phyloP scores from a whole-genome alignment of 805 yeast species.

The Lachancea kluyveri region DNA sequence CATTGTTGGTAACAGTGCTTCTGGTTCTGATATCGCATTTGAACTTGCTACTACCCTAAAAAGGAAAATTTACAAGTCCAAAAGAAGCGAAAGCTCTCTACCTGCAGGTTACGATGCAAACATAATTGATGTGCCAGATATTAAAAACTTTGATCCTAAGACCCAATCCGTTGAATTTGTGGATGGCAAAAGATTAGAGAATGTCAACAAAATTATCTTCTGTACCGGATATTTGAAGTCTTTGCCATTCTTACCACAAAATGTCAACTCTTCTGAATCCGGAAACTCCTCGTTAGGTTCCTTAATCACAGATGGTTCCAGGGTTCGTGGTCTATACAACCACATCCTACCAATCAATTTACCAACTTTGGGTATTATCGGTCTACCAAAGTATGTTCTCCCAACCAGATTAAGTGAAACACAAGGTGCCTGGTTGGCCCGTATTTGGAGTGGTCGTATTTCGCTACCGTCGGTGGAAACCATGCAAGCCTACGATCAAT shows the following conservation, averaged over 20 bases:
- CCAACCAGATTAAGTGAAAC: constrained; percentile 53
- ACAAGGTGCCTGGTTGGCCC: constrained; percentile 58
- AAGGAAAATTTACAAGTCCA: constrained; percentile 41
- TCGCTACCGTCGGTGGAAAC: constrained; percentile 41
- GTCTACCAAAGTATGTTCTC: constrained; percentile 51
- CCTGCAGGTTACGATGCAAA: constrained; percentile 41
- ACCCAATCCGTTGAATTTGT: constrained; percentile 38
- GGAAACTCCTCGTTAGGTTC: constrained; percentile 22
- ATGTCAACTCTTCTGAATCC: constrained; percentile 11
- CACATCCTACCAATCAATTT: constrained; percentile 51
- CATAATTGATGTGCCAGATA: constrained; percentile 39
- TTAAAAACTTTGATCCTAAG: constrained; percentile 34
- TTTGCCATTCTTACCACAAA: constrained; percentile 50
- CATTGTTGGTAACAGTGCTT: constrained; percentile 71
- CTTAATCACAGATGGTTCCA: constrained; percentile 40
- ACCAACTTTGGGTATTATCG: constrained; percentile 58
- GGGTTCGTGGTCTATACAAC: constrained; percentile 48
- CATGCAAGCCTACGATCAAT: constrained; percentile 40
- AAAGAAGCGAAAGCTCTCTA: constrained; percentile 37
- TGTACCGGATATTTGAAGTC: constrained; percentile 73
- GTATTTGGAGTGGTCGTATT: constrained; percentile 53
- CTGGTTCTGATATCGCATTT: constrained; percentile 67
- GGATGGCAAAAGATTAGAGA: constrained; percentile 41
- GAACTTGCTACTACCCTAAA: constrained; percentile 45
- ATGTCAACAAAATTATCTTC: constrained; percentile 54